Percentiles rank a stretch among this genome's conserved stretches.
Conservation (phyloP, 352 stramenopile genomes). For the Phytophthora fragariaefolia region DNA sequence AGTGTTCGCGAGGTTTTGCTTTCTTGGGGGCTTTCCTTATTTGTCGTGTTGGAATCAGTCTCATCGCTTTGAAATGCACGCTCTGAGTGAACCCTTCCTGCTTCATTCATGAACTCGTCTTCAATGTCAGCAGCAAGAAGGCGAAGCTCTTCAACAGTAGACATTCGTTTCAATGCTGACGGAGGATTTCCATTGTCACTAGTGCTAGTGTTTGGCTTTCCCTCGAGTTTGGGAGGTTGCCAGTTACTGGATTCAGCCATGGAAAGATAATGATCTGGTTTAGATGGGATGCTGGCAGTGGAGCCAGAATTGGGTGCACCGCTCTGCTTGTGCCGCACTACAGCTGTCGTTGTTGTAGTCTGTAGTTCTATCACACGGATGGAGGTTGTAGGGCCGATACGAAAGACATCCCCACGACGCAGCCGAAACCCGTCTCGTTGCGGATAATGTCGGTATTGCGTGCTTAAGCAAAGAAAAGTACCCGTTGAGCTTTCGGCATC, state of each 20-base stretch:
- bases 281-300: conserved; percentile 6
- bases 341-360: conserved; percentile 4
- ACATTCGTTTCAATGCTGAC: conserved; percentile 18
- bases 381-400: conserved; percentile 49
- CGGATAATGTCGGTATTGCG: conserved; percentile 65
- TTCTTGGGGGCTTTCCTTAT: background rate
- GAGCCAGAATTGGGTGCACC: conserved; percentile 4
- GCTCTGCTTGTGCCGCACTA: background rate
- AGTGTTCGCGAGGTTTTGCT: background rate
- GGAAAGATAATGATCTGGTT: conserved; percentile 5
- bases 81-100: conserved; percentile 4
- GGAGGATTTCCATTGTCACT: background rate
- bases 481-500: conserved; percentile 56
- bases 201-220: conserved; percentile 6
- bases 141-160: conserved; percentile 29
- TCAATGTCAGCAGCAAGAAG: conserved; percentile 36
- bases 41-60: background rate
- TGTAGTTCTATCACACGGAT: conserved; percentile 44
- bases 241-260: background rate
- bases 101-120: conserved; percentile 26
- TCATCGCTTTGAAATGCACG: background rate
- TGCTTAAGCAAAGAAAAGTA: conserved; percentile 78
- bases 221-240: conserved; percentile 12
- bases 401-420: conserved; percentile 54
- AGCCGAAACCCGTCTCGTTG: conserved; percentile 77